A percentile compares a stretch with the other conserved stretches of the same genome.
Evolutionary conservation across 1,139 yeast species (phyloP).

Genomic region (Pichia sp.): DNA sequence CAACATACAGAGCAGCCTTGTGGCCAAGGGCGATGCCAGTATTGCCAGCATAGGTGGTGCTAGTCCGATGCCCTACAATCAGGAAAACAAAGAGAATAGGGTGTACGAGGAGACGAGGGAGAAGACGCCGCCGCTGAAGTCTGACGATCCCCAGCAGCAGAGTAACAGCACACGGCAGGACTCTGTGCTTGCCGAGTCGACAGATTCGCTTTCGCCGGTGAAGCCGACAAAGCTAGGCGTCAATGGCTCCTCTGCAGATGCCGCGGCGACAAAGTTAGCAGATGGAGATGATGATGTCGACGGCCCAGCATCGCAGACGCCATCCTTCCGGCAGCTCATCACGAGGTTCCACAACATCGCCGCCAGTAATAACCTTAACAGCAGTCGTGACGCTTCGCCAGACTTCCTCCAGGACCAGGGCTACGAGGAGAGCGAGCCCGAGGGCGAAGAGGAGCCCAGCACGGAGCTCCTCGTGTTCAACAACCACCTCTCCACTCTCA

Average conservation of each 20-base stretch:
- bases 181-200: neutral
- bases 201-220: neutral
- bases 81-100: neutral
- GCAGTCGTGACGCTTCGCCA: neutral
- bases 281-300: neutral
- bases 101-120: neutral
- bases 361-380: neutral
- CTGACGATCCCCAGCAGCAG: neutral
- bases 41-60: neutral
- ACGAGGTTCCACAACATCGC: neutral
- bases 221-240: neutral
- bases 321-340: neutral
- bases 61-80: neutral
- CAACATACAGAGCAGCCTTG: neutral
- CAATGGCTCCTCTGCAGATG: neutral
- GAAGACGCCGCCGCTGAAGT: neutral
- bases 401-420: neutral
- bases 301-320: neutral
- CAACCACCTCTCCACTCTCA: slow-evolving; percentile 3
- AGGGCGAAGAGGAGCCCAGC: neutral
- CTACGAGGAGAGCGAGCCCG: neutral
- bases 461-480: neutral
- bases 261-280: neutral
- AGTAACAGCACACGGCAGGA: neutral
- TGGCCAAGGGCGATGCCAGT: neutral